Evolutionary conservation across 2,329 filamentous ascomycete genomes (phyloP).

Genomic region (Acephala macrosclerotiorum): DNA sequence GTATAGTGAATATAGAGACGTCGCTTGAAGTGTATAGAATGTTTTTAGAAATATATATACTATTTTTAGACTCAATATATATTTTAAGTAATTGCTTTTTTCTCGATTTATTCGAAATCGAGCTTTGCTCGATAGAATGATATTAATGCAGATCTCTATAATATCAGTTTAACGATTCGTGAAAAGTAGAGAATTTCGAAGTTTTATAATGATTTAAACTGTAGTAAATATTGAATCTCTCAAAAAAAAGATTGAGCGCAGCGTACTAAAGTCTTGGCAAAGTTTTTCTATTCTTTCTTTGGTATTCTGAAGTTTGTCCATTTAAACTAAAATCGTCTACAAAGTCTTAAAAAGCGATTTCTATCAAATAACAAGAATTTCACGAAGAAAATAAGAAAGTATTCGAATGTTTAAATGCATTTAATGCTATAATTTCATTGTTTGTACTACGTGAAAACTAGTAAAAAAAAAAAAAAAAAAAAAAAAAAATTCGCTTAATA

Average conservation of each 20-base stretch:
- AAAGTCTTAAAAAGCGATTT: no score
- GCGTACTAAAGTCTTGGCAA: no score
- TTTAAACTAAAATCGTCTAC: conserved; percentile 5
- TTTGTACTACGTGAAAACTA: background rate
- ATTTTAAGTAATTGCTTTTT: background rate
- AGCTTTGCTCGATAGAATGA: background rate
- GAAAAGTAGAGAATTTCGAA: no score
- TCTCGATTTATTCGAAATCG: background rate
- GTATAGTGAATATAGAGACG: background rate
- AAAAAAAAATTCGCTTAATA: background rate
- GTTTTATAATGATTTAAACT: no score
- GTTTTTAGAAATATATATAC: background rate
- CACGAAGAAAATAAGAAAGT: background rate
- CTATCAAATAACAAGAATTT: no score
- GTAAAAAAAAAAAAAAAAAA: background rate
- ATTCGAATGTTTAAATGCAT: background rate
- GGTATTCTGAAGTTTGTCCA: no score
- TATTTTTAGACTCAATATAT: conserved; percentile 12
- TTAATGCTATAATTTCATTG: background rate
- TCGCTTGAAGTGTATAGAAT: background rate
- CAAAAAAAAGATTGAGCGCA: no score
- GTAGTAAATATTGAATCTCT: no score
- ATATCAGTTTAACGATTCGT: no score
- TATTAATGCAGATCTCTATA: background rate
- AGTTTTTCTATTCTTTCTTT: no score